Base-by-base conservation (phyloP, 805 yeast genomes). In the Osmozyma mogii region DNA sequence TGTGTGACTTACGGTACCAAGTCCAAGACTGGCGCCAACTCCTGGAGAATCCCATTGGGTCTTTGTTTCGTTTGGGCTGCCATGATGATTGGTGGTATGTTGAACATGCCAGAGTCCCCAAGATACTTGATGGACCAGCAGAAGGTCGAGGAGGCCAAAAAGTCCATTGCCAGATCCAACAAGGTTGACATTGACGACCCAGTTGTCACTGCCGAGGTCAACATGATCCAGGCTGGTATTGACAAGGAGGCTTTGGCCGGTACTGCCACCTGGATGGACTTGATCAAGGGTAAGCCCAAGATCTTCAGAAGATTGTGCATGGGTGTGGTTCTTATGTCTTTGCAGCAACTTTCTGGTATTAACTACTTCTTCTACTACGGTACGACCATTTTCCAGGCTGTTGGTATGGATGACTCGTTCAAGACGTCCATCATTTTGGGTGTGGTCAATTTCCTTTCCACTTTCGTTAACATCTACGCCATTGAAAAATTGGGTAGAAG, bases 301-400 rank as follows among this genome's bases (percentile, higher is more conserved):
- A 22, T 22, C 12, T 11, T 22, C 24, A n/a, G n/a, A n/a, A n/a
- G n/a, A n/a, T n/a, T n/a, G n/a, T n/a, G n/a, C n/a, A n/a, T n/a
- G n/a, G n/a, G n/a, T n/a, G n/a, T n/a, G n/a, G n/a, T n/a, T n/a
- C n/a, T n/a, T n/a, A n/a, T n/a, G 24, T 22, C 24, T n/a, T 11
- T 22, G 12, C 24, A 22, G 24, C 24, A 22, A 13, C 12, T 22
- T 7, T 10, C 24, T 22, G 24, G 24, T 22, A 13, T 10, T 13
- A 22, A 22, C 24, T 22, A 22, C 11, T 22, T 22, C 11, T 22
- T 22, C 11, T 22, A 22, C 24, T 22, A 22, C 12, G 24, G 24
- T 6, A 22, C 24, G 7, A 22, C 24, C 24, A 22, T 22, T 22
- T 22, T 22, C 24, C 9, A 22, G 24, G 24, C 24, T 22, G 24